Base-by-base conservation (phyloP, 768 basidiomycete genomes). In the Crassisporium funariophilum region DNA sequence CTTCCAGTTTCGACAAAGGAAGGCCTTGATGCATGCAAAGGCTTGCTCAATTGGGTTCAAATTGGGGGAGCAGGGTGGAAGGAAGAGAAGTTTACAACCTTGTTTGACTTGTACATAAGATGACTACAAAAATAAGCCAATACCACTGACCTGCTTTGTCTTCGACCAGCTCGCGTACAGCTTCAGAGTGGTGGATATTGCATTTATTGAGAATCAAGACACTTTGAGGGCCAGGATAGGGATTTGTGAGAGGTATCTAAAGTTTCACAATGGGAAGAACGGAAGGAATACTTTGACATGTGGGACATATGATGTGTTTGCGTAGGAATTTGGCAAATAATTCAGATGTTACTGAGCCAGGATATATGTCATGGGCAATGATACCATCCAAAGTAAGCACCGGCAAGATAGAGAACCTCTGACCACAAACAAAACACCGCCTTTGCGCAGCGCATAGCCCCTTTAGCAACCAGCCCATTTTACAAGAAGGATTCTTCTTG, bases 41-140 rank as follows among this genome's bases (percentile, higher is more conserved):
- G 58, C 61, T 23, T 60, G 54, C 39, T 70, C 61, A 40, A 69
- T 69, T 0, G 66, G 69, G 41, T 70, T 70, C 31, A 62, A 56
- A 46, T 70, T 61, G 2, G 65, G 68, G 1, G 63, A 70, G 48
- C 69, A 69, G 4, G 65, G 64, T 12, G 64, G 66, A 8, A 71
- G 57, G 40, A 59, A 70, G 7, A 61, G 17, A 9, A 63, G 42
- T n/a, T 44, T 49, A 21, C 55, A 53, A 1, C 36, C 47, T 53
- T 16, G 16, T 21, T 4, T 17, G 21, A 16, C 7, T 13, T 29
- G 7, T 13, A 29, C 8, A 16, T 9, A 19, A n/a, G 3, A 21
- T 12, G 10, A 23, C 22, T 22, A 35, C 22, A 22, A 19, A 31
- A 7, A 49, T 15, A 2, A 13, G 13, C 8, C 7, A 43, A 20